phyloP scores from a whole-genome alignment of 768 basidiomycete genomes.

The Sarcodon sp. region DNA sequence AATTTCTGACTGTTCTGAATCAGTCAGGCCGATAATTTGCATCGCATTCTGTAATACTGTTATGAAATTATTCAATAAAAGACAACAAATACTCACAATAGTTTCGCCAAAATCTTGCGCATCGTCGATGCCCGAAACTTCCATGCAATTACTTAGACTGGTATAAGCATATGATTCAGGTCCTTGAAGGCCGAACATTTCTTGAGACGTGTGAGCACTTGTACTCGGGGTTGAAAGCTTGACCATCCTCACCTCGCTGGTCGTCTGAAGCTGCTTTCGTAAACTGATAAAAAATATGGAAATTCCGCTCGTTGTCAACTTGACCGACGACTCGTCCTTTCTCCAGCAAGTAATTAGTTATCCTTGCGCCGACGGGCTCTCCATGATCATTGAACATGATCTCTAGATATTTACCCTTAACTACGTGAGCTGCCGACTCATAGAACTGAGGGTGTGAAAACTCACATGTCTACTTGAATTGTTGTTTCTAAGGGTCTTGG shows the following conservation, averaged over 20 bases:
- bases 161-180: conserved; percentile 95
- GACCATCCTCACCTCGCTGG: conserved; percentile 57
- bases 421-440: conserved; percentile 6
- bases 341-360: conserved; percentile 96
- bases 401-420: conserved; percentile 94
- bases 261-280: conserved; percentile 88
- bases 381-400: conserved; percentile 96
- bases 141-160: conserved; percentile 81
- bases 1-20: conserved; percentile 82
- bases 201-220: conserved; percentile 25
- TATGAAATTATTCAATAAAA: neutral
- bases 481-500: conserved; percentile 97
- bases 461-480: conserved; percentile 96
- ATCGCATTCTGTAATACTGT: conserved; percentile 62
- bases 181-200: conserved; percentile 89
- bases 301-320: conserved; percentile 91
- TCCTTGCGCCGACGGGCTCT: conserved; percentile 93
- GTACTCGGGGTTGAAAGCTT: neutral
- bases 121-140: conserved; percentile 88
- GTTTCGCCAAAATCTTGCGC: conserved; percentile 80
- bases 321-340: conserved; percentile 96
- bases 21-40: conserved; percentile 80
- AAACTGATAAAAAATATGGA: conserved; percentile 99
- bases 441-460: conserved; percentile 5
- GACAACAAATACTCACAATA: conserved; percentile 37